Conservation (phyloP, 257 asterid genomes). For the Orobanche coerulescens region DNA sequence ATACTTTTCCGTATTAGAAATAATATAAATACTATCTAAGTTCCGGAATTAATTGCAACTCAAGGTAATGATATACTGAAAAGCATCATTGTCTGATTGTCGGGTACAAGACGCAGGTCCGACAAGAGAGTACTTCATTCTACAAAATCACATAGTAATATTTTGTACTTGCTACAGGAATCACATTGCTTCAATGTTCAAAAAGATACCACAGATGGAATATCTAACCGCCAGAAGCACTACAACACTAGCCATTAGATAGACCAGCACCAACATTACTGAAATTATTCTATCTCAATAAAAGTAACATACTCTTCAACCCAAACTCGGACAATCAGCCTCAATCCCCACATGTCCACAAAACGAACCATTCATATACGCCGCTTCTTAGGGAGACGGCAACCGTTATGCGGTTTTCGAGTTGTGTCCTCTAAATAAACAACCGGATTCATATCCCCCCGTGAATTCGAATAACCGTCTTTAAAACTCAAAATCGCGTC, state of each 20-base stretch:
- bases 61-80: too few relatives aligned
- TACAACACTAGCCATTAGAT: neutral
- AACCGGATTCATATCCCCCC: slow-evolving; percentile 58
- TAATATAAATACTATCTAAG: too few relatives aligned
- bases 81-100: too few relatives aligned
- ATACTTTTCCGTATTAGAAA: too few relatives aligned
- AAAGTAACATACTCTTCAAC: slow-evolving; percentile 17
- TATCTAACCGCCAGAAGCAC: neutral
- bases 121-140: too few relatives aligned
- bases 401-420: slow-evolving; percentile 78
- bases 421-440: slow-evolving; percentile 86
- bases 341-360: slow-evolving; percentile 31
- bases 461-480: slow-evolving; percentile 71
- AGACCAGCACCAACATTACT: neutral
- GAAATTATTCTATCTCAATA: neutral
- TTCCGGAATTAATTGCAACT: too few relatives aligned
- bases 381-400: slow-evolving; percentile 69
- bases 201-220: neutral
- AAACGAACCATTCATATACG: slow-evolving; percentile 41
- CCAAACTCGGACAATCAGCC: slow-evolving; percentile 32
- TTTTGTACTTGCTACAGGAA: too few relatives aligned
- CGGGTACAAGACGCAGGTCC: neutral
- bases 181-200: neutral
- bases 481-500: slow-evolving; percentile 63
- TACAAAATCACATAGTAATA: too few relatives aligned